Evolutionary conservation across 2,329 filamentous ascomycete species (phyloP), one percentile per base, ranked within the genome.

Genomic region (Parascedosporium putredinis): DNA sequence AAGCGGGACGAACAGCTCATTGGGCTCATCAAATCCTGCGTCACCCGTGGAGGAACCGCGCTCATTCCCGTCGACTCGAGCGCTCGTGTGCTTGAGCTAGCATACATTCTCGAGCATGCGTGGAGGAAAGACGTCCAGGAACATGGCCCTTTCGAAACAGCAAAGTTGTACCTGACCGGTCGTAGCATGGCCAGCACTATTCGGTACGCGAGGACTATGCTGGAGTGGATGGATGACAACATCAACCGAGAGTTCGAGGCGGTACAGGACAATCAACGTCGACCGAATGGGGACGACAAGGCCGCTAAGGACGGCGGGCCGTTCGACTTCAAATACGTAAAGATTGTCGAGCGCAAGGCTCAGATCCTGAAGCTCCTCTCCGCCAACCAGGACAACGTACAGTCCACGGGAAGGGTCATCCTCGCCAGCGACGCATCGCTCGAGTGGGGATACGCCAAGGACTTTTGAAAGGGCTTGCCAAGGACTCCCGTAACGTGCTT

Each of bases 141-240:
- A 7, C 74, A 76, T 22, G 74, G 74, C 20, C 66, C 67, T 1
- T 66, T 84, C 14, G 71, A 71, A 50, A 66, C 70, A 1, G 69
- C 78, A 0, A 79, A 76, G 57, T 72, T 96, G 1, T 96, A 89
- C 61, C 73, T 98, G 40, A 91, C 90, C 1, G 90, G 89, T 34
- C 84, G 83, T 52, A 95, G 88, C 53, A 86, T 88, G 55, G 84
- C 87, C 51, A 90, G 88, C 54, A 95, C 90, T 0, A 86, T 97
- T 75, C 79, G 88, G 48, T 88, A 96, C 56, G 87, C 91, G 23
- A 79, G 90, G 56, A 96, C 91, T 64, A 95, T 98, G 87, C 73
- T 98, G 27, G 93, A 98, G 62, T 98, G 93, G 93, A 97, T 98
- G 90, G 90, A 97, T 61, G 90, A 96, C 60, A 84, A 83, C 51